A percentile compares a stretch with the other conserved stretches of the same genome.
These are phyloP conservation scores for Geotrichum cucujoidarum DNA, from an alignment of 1,139 yeast species.

Conservation along the genomic window DNA sequence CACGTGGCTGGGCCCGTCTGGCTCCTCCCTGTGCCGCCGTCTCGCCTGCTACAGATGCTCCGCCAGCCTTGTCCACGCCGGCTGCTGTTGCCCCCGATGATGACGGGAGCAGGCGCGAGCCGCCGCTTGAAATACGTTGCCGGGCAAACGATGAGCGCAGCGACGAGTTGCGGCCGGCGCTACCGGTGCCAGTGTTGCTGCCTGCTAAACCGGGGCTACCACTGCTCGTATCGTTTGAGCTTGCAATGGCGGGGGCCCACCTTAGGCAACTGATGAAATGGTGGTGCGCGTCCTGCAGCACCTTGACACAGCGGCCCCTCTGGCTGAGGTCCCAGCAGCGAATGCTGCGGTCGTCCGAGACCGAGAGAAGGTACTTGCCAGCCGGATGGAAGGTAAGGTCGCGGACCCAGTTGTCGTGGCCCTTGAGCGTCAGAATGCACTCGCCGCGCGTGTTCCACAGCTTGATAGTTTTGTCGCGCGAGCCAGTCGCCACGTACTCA, in stretches of 20 bases:
- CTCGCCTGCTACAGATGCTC: not conserved
- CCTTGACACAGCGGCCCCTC: conserved; percentile 48
- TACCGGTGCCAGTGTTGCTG: not conserved
- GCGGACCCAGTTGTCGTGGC: conserved; percentile 88
- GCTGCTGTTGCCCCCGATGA: too few species aligned
- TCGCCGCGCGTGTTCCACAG: conserved; percentile 76
- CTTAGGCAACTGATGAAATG: conserved; percentile 65
- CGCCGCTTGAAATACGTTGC: not conserved
- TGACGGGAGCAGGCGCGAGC: conserved; percentile 1
- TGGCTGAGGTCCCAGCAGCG: conserved; percentile 74
- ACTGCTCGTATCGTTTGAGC: conserved; percentile 20
- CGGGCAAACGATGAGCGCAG: not conserved
- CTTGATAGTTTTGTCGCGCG: conserved; percentile 71
- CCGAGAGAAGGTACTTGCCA: conserved; percentile 65
- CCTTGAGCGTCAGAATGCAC: conserved; percentile 51
- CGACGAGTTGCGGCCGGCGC: not conserved
- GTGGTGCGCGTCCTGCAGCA: conserved; percentile 56
- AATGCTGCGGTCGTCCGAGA: conserved; percentile 74
- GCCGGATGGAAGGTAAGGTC: conserved; percentile 67
- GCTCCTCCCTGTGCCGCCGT: not conserved
- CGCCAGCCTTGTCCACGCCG: not conserved
- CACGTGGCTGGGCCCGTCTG: not conserved
- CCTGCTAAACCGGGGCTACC: not conserved
- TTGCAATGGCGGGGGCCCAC: conserved; percentile 46
- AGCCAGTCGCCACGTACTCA: conserved; percentile 59